Base-by-base conservation (phyloP, 2,329 filamentous ascomycete genomes). In the Epicoccum nigrum region DNA sequence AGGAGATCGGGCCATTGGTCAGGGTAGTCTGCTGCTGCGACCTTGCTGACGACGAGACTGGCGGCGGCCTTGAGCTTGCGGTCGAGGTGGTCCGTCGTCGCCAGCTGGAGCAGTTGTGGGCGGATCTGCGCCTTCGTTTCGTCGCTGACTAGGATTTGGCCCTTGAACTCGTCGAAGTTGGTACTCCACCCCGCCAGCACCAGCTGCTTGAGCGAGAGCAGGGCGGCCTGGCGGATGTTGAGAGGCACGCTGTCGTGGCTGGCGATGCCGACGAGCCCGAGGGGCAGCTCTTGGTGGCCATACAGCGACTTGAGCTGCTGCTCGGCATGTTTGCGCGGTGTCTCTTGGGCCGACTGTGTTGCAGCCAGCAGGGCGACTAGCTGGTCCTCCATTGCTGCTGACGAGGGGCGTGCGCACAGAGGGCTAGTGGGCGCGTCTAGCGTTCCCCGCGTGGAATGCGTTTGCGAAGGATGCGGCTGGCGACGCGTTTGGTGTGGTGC, bases 1-100 rank as follows among this genome's bases (percentile, higher is more conserved):
- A 99, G 84, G 34, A 99, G 84, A 60, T 85, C 84, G n/a, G 92
- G 91, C 94, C 94, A 99, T 66, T 92, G 84, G 54, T 97, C 91
- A 45, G 94, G 94, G 70, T 96, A 97, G 77, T 99, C 94, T 67
- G 87, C 85, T 58, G 86, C 88, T 49, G 94, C 94, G 63, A 99
- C 96, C 77, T 96, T 97, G 79, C 92, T 93, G 56, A 97, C 90
- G 4, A 88, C 86, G 62, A 86, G 90, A 80, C 92, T 95, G 43
- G 93, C 90, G n/a, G 89, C 86, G 48, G 87, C 84, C 78, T 94
- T 94, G 69, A 97, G 87, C 76, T 90, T 96, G 63, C 91, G 85
- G 68, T 96, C 90, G 28, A 83, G 78, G 23, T 85, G 84, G 50
- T 89, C 87, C 33, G 81, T 88, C 40, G 92, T 82, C 17, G 89